phyloP scores from a whole-genome alignment of 192 early-diverging fungal genomes.

The Entomortierella lignicola region DNA sequence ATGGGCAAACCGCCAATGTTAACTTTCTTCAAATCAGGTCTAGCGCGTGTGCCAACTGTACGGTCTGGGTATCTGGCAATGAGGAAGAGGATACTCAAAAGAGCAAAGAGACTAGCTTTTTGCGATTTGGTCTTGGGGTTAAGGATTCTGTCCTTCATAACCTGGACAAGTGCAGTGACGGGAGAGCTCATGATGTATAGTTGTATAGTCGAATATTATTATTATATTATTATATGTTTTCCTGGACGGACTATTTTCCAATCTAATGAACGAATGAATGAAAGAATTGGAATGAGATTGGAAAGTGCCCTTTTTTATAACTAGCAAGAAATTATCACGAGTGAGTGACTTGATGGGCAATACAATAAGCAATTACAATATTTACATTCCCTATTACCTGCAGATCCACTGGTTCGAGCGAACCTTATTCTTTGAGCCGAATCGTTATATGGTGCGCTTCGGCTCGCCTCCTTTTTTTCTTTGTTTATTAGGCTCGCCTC shows the following conservation, averaged over 20 bases:
- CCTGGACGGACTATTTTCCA: too few species aligned
- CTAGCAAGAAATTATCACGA: too few species aligned
- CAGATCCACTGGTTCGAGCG: background rate
- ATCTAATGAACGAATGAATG: too few species aligned
- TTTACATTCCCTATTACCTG: too few species aligned
- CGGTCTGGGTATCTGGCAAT: conserved; percentile 49
- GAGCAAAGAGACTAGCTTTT: conserved; percentile 26
- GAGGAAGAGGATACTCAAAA: conserved; percentile 29
- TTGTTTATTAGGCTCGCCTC: too few species aligned
- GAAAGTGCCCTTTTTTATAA: too few species aligned
- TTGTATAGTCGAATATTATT: background rate
- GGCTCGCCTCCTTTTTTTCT: conserved; percentile 6
- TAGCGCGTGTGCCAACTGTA: conserved; percentile 39
- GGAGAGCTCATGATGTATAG: conserved; percentile 23
- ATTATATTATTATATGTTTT: background rate
- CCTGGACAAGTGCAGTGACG: conserved; percentile 13
- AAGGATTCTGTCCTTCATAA: conserved; percentile 37
- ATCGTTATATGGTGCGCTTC: background rate
- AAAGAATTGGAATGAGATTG: too few species aligned
- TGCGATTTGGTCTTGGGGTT: conserved; percentile 28
- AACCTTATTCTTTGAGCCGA: conserved; percentile 12
- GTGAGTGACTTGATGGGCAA: too few species aligned
- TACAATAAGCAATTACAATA: too few species aligned
- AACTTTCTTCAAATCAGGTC: conserved; percentile 36
- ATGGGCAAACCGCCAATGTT: conserved; percentile 45